These are phyloP conservation scores for Anthoceros angustus DNA, from an alignment of 225 moss, liverwort and hornwort genomes.

Conservation along the genomic window DNA sequence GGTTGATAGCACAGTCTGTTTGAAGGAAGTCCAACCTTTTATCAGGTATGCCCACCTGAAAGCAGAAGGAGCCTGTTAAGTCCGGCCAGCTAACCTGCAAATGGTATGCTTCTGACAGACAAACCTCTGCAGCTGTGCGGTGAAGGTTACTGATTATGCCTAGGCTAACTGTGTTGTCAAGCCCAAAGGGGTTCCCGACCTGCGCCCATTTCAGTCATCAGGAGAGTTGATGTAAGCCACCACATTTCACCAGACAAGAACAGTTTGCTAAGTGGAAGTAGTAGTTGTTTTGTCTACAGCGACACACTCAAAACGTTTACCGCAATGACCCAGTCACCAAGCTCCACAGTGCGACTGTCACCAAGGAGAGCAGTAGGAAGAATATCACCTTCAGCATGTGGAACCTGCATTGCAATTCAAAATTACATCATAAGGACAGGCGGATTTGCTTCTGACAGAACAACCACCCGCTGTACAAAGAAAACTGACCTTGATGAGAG, in stretches of 20 bases:
- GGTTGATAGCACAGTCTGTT: slow-evolving; percentile 13
- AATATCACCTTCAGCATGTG: not conserved
- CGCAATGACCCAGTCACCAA: slow-evolving; percentile 12
- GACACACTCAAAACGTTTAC: not conserved
- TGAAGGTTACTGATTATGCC: slow-evolving; percentile 14
- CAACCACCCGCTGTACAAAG: not conserved
- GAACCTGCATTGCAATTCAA: not conserved
- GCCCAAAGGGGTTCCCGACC: slow-evolving; percentile 11
- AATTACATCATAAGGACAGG: not conserved
- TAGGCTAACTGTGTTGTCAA: slow-evolving; percentile 9
- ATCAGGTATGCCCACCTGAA: slow-evolving; percentile 6
- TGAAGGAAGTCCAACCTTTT: slow-evolving; percentile 8
- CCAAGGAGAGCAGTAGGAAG: slow-evolving; percentile 8
- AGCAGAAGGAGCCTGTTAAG: not conserved
- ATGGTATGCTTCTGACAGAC: not conserved
- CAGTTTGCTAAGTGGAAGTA: not conserved
- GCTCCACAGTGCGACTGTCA: slow-evolving; percentile 10
- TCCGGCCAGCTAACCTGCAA: not conserved
- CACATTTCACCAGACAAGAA: not conserved
- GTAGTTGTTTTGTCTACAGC: not conserved
- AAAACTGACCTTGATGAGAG: slow-evolving; percentile 6
- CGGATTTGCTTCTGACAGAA: not conserved
- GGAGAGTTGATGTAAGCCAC: not conserved
- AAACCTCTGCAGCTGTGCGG: slow-evolving; percentile 10
- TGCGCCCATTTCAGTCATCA: not conserved